Percentiles rank a stretch among this genome's conserved stretches.
Evolutionary conservation across 108 stramenopile species (phyloP).

Genomic region (Cyclostephanos tholiformis): DNA sequence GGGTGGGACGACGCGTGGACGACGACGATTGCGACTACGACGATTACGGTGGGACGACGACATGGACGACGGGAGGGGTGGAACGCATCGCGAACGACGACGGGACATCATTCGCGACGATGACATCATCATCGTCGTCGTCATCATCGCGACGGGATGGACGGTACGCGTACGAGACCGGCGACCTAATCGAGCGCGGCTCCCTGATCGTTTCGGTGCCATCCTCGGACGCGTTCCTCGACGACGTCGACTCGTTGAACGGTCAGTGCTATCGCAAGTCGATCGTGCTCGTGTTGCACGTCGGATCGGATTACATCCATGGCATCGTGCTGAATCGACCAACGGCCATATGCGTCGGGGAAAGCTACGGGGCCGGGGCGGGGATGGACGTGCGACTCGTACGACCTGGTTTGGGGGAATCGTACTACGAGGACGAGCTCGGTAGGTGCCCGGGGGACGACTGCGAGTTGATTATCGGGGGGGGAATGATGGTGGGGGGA

Average conservation of each 20-base stretch:
- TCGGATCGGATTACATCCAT: slow-evolving; percentile 60
- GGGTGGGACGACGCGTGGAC: not conserved
- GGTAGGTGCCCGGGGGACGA: slow-evolving; percentile 6
- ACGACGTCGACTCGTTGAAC: slow-evolving; percentile 46
- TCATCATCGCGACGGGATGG: not conserved
- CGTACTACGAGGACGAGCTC: slow-evolving; percentile 33
- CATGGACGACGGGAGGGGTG: slow-evolving; percentile 8
- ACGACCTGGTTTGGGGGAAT: slow-evolving; percentile 25
- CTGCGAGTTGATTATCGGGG: slow-evolving; percentile 6
- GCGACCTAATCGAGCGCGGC: slow-evolving; percentile 57
- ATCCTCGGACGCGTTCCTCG: slow-evolving; percentile 28
- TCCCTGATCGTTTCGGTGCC: slow-evolving; percentile 60
- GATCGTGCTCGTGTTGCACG: slow-evolving; percentile 69
- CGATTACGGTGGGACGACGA: not conserved
- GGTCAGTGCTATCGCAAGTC: slow-evolving; percentile 75
- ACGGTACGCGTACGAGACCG: slow-evolving; percentile 66
- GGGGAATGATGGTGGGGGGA: not conserved
- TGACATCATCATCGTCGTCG: not conserved
- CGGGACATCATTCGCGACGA: not conserved
- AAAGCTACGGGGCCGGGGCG: slow-evolving; percentile 19
- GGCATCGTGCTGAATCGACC: slow-evolving; percentile 82
- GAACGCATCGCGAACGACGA: too few species aligned
- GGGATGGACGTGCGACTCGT: slow-evolving; percentile 32
- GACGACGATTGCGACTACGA: too few species aligned
- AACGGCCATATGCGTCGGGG: slow-evolving; percentile 47